Conservation (phyloP, 2,329 filamentous ascomycete genomes). For the Coniella vitis region DNA sequence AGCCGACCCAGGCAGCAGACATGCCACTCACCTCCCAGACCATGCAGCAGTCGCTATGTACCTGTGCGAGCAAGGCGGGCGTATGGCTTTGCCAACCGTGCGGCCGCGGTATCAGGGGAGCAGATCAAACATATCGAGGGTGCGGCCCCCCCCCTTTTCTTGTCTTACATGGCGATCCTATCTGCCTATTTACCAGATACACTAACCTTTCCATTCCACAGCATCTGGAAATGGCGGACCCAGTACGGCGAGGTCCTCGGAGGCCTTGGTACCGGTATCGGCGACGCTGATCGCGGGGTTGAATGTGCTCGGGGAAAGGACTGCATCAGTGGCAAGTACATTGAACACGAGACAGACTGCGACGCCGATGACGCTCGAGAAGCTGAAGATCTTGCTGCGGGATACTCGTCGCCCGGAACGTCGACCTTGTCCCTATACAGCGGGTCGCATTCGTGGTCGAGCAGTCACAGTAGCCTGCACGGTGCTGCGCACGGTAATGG, state of each 20-base stretch:
- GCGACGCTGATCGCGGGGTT: constrained; percentile 81
- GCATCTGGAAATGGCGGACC: constrained; percentile 84
- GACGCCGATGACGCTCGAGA: constrained; percentile 67
- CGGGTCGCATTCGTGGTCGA: constrained; percentile 15
- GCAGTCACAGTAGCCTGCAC: constrained; percentile 14
- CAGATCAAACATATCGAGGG: constrained; percentile 54
- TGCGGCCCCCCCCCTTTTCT: constrained; percentile 26
- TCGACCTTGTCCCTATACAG: constrained; percentile 13
- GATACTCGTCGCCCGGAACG: constrained; percentile 8
- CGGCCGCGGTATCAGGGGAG: constrained; percentile 60
- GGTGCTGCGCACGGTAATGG: constrained; percentile 12
- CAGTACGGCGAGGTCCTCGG: constrained; percentile 76
- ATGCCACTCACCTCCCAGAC: constrained; percentile 43
- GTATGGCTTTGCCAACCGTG: constrained; percentile 87
- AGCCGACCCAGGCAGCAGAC: constrained; percentile 36
- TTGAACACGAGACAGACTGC: constrained; percentile 80
- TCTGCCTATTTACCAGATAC: too few species aligned
- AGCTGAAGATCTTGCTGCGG: constrained; percentile 22
- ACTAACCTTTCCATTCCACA: constrained; percentile 21
- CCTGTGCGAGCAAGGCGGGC: constrained; percentile 41
- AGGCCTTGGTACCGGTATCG: constrained; percentile 78
- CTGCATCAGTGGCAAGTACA: constrained; percentile 70
- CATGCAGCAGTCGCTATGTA: constrained; percentile 51
- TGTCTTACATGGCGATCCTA: background rate
- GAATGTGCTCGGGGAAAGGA: constrained; percentile 72